Evolutionary conservation across 2,329 filamentous ascomycete species (phyloP), one percentile per base, ranked within the genome.

Genomic region (Dryadomyces quercivorus): DNA sequence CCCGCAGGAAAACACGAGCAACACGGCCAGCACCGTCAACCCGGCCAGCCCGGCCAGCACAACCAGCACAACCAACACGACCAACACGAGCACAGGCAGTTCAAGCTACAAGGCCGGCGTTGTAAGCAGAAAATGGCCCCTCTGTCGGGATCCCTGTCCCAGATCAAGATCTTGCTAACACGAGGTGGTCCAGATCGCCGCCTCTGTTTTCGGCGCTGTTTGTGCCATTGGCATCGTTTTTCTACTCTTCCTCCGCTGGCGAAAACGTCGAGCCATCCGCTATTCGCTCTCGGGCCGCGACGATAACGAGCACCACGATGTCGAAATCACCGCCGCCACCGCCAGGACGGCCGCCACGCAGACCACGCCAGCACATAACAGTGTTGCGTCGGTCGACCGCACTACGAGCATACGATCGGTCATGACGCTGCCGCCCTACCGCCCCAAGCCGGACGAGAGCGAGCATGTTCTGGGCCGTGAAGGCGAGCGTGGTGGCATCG

Each of bases 341-440:
- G 10, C 31, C 9, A 16, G 8, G 42, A n/a, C 42, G n/a, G 42
- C 42, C 7, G 8, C 42, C 4, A 16, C 42, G 6, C 22, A 50
- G 21, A 36, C 49, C 42, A 51, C 47, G 2, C 13, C 40, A 20
- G 12, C 40, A 15, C 50, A 43, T 20, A 51, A 18, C 18, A 51
- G 15, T 31, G 49, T 10, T 31, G 31, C 61, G 54, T 66, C 40
- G 62, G 81, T 95, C 13, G 87, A 92, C 65, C 81, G 92, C 36
- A 86, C 92, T 62, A 90, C 88, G 1, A 94, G 88, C 9, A 77
- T 97, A 48, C 84, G 92, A 54, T 95, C 89, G n/a, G 83, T 97
- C 55, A 93, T 96, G 78, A 97, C 93, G 0, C 72, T 98, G 2
- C 93, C 93, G 0, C 80, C 87, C 0, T 98, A 98, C 67, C 84